Evolutionary conservation across 257 asterid genomes (phyloP).

Genomic region (Gentiana straminea): DNA sequence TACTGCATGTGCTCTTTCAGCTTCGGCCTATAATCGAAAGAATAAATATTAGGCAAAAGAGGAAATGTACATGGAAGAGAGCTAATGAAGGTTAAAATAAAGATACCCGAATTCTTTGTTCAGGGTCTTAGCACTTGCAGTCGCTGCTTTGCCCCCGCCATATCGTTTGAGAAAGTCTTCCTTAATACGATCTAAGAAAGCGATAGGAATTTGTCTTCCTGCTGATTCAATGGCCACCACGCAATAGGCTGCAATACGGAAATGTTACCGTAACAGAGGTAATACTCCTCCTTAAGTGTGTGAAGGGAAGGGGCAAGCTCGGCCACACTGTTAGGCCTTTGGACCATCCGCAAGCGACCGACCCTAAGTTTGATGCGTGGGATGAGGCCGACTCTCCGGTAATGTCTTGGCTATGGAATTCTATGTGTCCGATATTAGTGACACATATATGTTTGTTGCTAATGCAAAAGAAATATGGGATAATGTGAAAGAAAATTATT

Average conservation of each 20-base stretch:
- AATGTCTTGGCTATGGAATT: too few relatives aligned
- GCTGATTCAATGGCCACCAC: slow-evolving; percentile 46
- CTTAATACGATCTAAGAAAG: slow-evolving; percentile 34
- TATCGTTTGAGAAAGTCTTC: slow-evolving; percentile 41
- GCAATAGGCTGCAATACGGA: slow-evolving; percentile 30
- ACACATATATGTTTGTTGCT: too few relatives aligned
- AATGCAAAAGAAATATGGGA: too few relatives aligned
- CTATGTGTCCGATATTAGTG: too few relatives aligned
- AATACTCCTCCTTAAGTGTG: too few relatives aligned
- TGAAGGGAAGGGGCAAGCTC: too few relatives aligned
- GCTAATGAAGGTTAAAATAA: background rate
- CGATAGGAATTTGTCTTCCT: slow-evolving; percentile 43
- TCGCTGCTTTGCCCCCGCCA: slow-evolving; percentile 36
- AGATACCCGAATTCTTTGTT: slow-evolving; percentile 40
- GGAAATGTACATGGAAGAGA: background rate
- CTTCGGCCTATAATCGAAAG: slow-evolving; percentile 26
- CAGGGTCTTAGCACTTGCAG: slow-evolving; percentile 33
- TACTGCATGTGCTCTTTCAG: slow-evolving; percentile 48
- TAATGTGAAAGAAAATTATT: too few relatives aligned
- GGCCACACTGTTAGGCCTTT: too few relatives aligned
- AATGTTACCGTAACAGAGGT: too few relatives aligned
- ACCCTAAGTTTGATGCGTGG: too few relatives aligned
- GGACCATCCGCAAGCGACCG: too few relatives aligned
- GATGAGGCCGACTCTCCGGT: too few relatives aligned
- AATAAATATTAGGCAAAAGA: background rate